Evolutionary conservation across 345 rosid species (phyloP), one percentile per base, ranked within the genome.

Genomic region (Cardiospermum halicacabum): DNA sequence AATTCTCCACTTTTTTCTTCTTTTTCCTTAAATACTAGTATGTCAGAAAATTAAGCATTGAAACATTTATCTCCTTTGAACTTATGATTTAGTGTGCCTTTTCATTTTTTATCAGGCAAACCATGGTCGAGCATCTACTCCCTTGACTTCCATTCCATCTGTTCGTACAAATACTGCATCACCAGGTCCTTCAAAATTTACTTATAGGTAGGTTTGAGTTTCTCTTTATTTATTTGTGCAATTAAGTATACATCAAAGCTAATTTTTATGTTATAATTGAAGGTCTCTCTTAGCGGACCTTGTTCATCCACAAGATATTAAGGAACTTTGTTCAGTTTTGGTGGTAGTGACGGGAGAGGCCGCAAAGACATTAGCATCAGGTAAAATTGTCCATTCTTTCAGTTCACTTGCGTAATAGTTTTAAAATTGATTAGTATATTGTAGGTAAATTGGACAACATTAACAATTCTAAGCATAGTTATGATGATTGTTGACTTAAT

Each of bases 221-320:
- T 47, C 51, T 47, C 19, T 40, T 1, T 40, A 10, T 40, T 13
- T 45, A 4, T 45, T 13, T n/a, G 18, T 45, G 7, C 18, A 2
- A n/a, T 16, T 47, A 40, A 11, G 47, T 70, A 45, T 45, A 55
- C 71, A 24, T 19, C 18, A 11, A 49, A 65, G 60, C 91, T 88
- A 60, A 83, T 64, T 43, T 76, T 12, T 64, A 15, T 58, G 63
- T 61, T 65, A 59, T 79, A 58, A 43, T 75, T 73, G 67, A 77
- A 95, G 99, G 88, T 91, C 99, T 51, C 90, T 91, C 67, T 77
- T 95, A 70, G 98, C 99, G 32, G 99, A 88, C 73, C 85, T 89
- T 68, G 89, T 95, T 69, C 89, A 89, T 80, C 87, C 97, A 1
- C 88, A 83, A 65, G 99, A 91, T 71, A 71, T 95, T 70, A 89